Base-by-base conservation (phyloP, 1,284 basidiomycete species). In the Apiotrichum brassicae region DNA sequence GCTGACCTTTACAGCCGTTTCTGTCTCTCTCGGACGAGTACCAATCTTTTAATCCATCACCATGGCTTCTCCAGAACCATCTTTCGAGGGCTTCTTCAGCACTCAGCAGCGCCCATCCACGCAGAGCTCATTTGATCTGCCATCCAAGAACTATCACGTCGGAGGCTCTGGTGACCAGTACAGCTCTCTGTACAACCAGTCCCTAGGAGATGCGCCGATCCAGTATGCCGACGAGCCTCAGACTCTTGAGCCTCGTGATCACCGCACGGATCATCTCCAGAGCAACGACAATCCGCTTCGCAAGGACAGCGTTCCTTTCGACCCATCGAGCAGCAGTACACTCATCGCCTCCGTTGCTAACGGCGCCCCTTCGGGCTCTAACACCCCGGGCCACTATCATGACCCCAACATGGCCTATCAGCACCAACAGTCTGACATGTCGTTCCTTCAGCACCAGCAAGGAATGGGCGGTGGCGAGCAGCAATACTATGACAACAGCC, bases 221-320 rank as follows among this genome's bases (percentile, higher is more conserved):
- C 35, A 43, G 28, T 40, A 60, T 7, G 53, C 51, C 20, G 65
- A 65, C 13, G 64, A 69, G 47, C 67, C 66, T 3, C 57, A 57
- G 30, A 30, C 36, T 12, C 42, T 43, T 8, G 30, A 43, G n/a
- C 7, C 14, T 4, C 32, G 32, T 6, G 33, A 33, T 23, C 32
- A 16, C 0, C 32, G 23, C 7, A 7, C 28, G 18, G 32, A 43
- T n/a, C 20, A 16, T 4, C 14, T 30, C 8, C 45, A 46, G 22
- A 44, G 30, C 18, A 42, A 47, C 24, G 45, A 48, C 23, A 52
- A 49, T 23, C n/a, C n/a, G n/a, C 39, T 41, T 20, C 50, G 67
- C 22, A 59, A 69, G 45, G 66, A 71, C 30, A 65, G 63, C n/a
- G 49, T 69, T 13, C 66, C 67, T 5, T 69, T 66, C 47, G 58